Evolutionary conservation across 805 yeast genomes (phyloP).

Genomic region (Cyberlindnera saturnus): DNA sequence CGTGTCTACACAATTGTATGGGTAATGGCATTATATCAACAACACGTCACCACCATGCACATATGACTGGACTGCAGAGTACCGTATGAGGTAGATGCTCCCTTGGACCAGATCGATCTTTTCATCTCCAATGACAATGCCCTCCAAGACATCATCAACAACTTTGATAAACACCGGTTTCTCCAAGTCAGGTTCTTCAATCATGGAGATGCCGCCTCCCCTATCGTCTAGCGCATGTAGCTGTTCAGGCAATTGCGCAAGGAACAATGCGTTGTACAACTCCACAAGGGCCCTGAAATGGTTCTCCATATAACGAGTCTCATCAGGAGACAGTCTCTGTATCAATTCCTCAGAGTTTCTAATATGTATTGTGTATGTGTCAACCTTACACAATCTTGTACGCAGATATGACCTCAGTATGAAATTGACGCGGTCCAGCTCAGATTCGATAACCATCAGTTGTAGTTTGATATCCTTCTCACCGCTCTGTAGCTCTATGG

Average conservation of each 20-base stretch:
- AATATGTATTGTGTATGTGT: conserved; percentile 57
- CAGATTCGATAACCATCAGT: conserved; percentile 83
- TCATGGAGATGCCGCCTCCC: conserved; percentile 64
- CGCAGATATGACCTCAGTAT: conserved; percentile 77
- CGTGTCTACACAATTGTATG: too few species aligned
- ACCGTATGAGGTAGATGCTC: conserved; percentile 74
- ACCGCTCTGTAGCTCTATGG: conserved; percentile 65
- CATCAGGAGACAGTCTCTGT: conserved; percentile 49
- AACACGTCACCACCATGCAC: conserved; percentile 36
- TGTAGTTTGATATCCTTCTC: conserved; percentile 69
- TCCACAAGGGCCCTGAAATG: conserved; percentile 62
- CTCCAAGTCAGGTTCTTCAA: conserved; percentile 69
- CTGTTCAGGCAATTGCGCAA: conserved; percentile 59
- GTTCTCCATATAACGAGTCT: conserved; percentile 56
- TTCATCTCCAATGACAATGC: conserved; percentile 44
- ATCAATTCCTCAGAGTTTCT: conserved; percentile 35
- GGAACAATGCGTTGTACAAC: conserved; percentile 61
- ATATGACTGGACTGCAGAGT: conserved; percentile 42
- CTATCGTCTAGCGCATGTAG: conserved; percentile 74
- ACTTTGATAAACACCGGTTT: conserved; percentile 73
- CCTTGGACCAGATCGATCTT: conserved; percentile 50
- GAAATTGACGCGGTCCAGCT: conserved; percentile 80
- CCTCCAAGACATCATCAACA: conserved; percentile 29
- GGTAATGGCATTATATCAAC: conserved; percentile 27
- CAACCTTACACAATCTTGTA: conserved; percentile 63